A percentile compares a stretch with the other conserved stretches of the same genome.
Conservation (phyloP, 176 grass and related monocot genomes). For the Thalia dealbata region DNA sequence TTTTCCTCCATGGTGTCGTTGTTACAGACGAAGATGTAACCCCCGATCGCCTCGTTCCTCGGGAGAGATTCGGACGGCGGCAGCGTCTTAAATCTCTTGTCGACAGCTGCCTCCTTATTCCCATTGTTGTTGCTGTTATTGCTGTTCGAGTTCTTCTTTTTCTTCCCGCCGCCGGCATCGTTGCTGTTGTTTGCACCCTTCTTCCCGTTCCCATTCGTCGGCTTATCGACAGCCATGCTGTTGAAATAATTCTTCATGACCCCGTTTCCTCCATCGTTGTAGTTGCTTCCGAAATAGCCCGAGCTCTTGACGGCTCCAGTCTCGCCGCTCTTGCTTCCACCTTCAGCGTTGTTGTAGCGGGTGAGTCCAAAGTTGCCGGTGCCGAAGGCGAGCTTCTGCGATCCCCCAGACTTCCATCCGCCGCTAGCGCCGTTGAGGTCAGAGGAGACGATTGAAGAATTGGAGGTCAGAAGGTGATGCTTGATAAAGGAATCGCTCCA, state of each 20-base stretch:
- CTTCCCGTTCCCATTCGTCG: constrained; percentile 33
- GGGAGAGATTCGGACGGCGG: constrained; percentile 81
- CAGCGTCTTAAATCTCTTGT: constrained; percentile 97
- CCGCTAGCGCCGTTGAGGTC: background rate
- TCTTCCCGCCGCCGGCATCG: background rate
- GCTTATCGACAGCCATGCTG: constrained; percentile 1
- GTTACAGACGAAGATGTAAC: constrained; percentile 98
- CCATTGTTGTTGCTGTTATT: constrained; percentile 19
- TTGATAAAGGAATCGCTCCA: constrained; percentile 40
- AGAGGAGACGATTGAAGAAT: background rate
- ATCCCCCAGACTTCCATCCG: background rate
- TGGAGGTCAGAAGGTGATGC: background rate
- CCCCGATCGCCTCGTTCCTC: constrained; percentile 61
- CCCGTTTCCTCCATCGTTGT: background rate
- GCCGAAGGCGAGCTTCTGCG: constrained; percentile 77
- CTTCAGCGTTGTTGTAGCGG: constrained; percentile 49
- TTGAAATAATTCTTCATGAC: constrained; percentile 17
- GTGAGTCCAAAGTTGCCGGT: constrained; percentile 36
- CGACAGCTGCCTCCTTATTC: constrained; percentile 20
- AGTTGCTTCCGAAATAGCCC: background rate
- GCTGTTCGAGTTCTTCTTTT: constrained; percentile 10
- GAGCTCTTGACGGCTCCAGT: constrained; percentile 25
- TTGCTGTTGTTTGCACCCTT: constrained; percentile 14
- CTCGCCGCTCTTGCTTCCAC: constrained; percentile 6
- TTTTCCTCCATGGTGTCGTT: constrained; percentile 99